phyloP scores from a whole-genome alignment of 2,329 filamentous ascomycete species.

The Mariannaea elegans region DNA sequence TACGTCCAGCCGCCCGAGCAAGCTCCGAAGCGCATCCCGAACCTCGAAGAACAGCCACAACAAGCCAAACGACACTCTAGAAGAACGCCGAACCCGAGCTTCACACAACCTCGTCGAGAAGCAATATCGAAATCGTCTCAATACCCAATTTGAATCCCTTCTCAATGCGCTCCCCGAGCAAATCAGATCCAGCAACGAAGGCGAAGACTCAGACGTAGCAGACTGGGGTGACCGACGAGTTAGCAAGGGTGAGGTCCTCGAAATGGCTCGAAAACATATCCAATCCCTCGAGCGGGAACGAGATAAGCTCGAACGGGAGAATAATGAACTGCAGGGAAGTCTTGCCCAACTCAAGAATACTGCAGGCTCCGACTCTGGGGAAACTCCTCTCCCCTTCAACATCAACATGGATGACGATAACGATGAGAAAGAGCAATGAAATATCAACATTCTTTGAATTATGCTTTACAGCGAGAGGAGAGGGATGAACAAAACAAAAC shows the following conservation, averaged over 20 bases:
- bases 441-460: background rate
- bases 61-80: slow-evolving; percentile 38
- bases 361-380: slow-evolving; percentile 16
- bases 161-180: slow-evolving; percentile 35
- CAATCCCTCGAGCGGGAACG: slow-evolving; percentile 36
- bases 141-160: slow-evolving; percentile 40
- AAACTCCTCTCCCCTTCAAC: slow-evolving; percentile 27
- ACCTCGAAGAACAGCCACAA: slow-evolving; percentile 39
- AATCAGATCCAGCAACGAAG: slow-evolving; percentile 30
- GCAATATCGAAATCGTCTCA: slow-evolving; percentile 41
- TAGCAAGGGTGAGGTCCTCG: slow-evolving; percentile 41
- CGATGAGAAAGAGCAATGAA: slow-evolving; percentile 10
- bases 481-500: background rate
- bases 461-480: background rate
- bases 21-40: slow-evolving; percentile 40
- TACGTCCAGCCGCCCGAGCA: slow-evolving; percentile 37
- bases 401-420: slow-evolving; percentile 22
- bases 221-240: slow-evolving; percentile 35
- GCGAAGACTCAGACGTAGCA: slow-evolving; percentile 33
- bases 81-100: slow-evolving; percentile 41
- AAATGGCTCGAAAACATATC: slow-evolving; percentile 41
- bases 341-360: slow-evolving; percentile 32
- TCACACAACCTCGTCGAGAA: slow-evolving; percentile 42
- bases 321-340: slow-evolving; percentile 37
- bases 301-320: slow-evolving; percentile 35